Evolutionary conservation across 495 filamentous ascomycete species (phyloP), one percentile per base, ranked within the genome.

Genomic region (Melanomma pulvis-pyrius): DNA sequence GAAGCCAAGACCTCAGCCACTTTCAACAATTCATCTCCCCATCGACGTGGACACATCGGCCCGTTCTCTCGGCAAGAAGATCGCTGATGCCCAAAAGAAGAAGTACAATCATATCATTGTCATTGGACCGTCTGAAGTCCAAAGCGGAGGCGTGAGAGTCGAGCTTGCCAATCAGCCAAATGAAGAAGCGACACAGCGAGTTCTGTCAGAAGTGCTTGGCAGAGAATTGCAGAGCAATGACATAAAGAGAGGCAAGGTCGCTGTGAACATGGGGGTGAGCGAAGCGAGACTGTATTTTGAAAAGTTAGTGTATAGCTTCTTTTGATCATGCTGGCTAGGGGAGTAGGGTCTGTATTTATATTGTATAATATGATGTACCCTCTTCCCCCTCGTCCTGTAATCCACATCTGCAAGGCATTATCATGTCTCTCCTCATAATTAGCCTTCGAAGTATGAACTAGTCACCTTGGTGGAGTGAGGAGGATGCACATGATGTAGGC

Each of bases 101-200:
- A 84, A 86, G 30, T 96, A 93, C 69, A 88, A 88, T 53, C 72
- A 91, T 51, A 86, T 96, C 54, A 82, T 90, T 48, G 86, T 92
- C 24, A 79, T 94, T 11, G 93, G 93, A 1, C 76, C 85, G 17
- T 82, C 79, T 12, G 71, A 76, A 11, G 60, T 62, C 1, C 21
- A 59, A 15, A 53, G 13, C 25, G 47, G 50, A 24, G 41, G 19
- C 12, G 6, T 71, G 36, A 56, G 32, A 25, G 12, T 71, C 12
- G 47, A 68, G 30, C 15, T 68, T 12, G 60, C 26, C 0, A 56
- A 55, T 36, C 69, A 71, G 46, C 68, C 68, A 44, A 36, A 59
- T 29, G 21, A 17, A n/a, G 48, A 26, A 13, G 41, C 50, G 13
- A 30, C 53, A 22, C 11, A 46, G 30, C 22, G 29, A 22, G 29